phyloP scores from a whole-genome alignment of 257 asterid genomes.

The Vinca minor region DNA sequence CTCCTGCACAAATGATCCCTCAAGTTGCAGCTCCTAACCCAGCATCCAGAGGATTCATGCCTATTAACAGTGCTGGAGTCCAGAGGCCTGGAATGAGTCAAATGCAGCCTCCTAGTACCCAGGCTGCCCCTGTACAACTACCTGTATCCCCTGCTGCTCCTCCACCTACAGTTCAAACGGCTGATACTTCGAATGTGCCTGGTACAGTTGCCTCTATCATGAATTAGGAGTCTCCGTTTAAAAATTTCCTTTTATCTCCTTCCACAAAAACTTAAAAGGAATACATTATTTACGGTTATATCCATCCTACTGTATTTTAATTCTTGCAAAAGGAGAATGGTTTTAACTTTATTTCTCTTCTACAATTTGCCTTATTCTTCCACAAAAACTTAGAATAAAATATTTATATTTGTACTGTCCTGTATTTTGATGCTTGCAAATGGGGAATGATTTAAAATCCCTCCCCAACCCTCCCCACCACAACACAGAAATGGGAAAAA shows the following conservation, averaged over 20 bases:
- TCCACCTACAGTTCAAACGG: conserved; percentile 96
- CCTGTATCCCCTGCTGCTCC: conserved; percentile 75
- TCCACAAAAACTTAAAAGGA: background rate
- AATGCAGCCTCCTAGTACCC: conserved; percentile 71
- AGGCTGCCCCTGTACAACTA: conserved; percentile 45
- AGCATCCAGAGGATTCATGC: conserved; percentile 60
- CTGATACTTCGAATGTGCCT: conserved; percentile 89
- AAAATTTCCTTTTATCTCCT: background rate
- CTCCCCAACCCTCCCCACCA: no score
- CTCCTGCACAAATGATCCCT: conserved; percentile 50
- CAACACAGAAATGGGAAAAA: no score
- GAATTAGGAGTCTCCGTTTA: background rate
- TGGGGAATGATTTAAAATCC: background rate
- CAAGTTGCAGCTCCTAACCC: conserved; percentile 54
- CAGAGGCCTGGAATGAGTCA: conserved; percentile 68
- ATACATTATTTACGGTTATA: background rate
- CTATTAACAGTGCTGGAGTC: conserved; percentile 42
- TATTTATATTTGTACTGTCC: no score
- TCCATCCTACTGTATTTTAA: background rate
- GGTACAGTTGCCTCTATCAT: conserved; percentile 36
- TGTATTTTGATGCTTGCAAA: background rate
- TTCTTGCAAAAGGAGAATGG: background rate
- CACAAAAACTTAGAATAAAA: no score
- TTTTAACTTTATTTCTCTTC: no score
- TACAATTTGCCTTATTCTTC: no score